These are phyloP conservation scores for Epichloe bromicola DNA, from an alignment of 2,329 filamentous ascomycete species.

Conservation along the genomic window DNA sequence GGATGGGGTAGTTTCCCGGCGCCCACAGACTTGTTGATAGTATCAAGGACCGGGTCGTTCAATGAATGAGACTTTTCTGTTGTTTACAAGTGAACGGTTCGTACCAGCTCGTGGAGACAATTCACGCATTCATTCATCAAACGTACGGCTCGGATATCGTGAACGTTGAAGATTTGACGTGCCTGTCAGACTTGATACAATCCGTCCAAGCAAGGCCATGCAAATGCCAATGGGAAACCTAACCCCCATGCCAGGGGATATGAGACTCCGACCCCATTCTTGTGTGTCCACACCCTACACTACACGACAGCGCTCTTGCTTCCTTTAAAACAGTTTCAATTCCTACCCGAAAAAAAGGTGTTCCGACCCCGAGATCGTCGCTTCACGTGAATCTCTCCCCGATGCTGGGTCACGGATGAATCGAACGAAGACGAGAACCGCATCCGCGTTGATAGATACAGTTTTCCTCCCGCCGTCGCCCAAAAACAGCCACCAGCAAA, in stretches of 20 bases:
- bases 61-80: too few relatives aligned
- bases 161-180: constrained; percentile 35
- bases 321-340: background rate
- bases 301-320: constrained; percentile 7
- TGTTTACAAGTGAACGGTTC: too few relatives aligned
- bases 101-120: background rate
- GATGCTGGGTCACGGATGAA: too few relatives aligned
- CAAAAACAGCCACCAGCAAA: too few relatives aligned
- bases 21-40: too few relatives aligned
- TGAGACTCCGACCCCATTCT: constrained; percentile 24
- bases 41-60: too few relatives aligned
- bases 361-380: too few relatives aligned
- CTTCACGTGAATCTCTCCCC: too few relatives aligned
- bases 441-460: too few relatives aligned
- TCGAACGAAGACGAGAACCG: too few relatives aligned
- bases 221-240: constrained; percentile 34
- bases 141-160: constrained; percentile 12
- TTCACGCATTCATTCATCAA: background rate
- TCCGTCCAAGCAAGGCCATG: constrained; percentile 36
- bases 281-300: constrained; percentile 15
- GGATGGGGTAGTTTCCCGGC: too few relatives aligned
- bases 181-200: constrained; percentile 36
- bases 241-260: constrained; percentile 26
- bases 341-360: constrained; percentile 1
- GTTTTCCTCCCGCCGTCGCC: background rate